These are phyloP conservation scores for Coniochaeta pulveracea DNA, from an alignment of 2,329 filamentous ascomycete genomes.

Conservation along the genomic window DNA sequence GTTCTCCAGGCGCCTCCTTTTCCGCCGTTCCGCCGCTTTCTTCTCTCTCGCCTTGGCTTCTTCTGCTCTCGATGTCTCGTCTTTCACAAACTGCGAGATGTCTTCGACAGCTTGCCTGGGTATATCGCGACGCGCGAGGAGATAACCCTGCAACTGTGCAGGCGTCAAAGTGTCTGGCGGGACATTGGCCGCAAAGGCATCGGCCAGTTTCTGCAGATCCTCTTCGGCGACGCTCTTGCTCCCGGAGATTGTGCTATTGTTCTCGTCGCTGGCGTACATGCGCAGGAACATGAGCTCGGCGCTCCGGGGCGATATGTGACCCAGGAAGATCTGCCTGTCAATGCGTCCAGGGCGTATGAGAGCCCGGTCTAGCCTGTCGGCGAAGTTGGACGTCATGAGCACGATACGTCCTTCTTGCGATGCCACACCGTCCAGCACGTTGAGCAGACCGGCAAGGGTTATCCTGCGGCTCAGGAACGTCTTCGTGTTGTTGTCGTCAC, in stretches of 20 bases:
- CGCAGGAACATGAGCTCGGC: constrained; percentile 33
- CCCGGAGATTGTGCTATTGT: constrained; percentile 10
- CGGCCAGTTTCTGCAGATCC: constrained; percentile 32
- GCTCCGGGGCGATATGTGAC: constrained; percentile 29
- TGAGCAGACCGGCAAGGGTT: constrained; percentile 56
- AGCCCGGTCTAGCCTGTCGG: constrained; percentile 52
- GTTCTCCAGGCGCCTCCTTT: constrained; percentile 9
- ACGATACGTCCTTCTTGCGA: constrained; percentile 59
- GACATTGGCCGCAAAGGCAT: constrained; percentile 41
- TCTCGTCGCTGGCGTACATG: constrained; percentile 25
- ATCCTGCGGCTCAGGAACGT: constrained; percentile 12
- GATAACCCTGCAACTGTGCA: constrained; percentile 36
- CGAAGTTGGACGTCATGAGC: constrained; percentile 63
- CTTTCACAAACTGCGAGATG: constrained; percentile 24
- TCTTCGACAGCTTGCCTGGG: constrained; percentile 22
- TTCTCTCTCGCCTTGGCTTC: constrained; percentile 13
- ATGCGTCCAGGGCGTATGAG: constrained; percentile 56
- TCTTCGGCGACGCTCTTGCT: constrained; percentile 8
- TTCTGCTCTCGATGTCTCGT: constrained; percentile 18
- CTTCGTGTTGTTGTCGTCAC: constrained; percentile 7
- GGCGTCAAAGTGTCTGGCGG: constrained; percentile 34
- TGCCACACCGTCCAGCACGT: constrained; percentile 60
- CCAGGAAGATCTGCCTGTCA: constrained; percentile 51
- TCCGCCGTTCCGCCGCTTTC: constrained; percentile 10
- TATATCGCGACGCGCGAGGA: constrained; percentile 30